Percentiles rank a stretch among this genome's conserved stretches.
Conservation (phyloP, 2,329 filamentous ascomycete species). For the Westerdykella aurantiaca region DNA sequence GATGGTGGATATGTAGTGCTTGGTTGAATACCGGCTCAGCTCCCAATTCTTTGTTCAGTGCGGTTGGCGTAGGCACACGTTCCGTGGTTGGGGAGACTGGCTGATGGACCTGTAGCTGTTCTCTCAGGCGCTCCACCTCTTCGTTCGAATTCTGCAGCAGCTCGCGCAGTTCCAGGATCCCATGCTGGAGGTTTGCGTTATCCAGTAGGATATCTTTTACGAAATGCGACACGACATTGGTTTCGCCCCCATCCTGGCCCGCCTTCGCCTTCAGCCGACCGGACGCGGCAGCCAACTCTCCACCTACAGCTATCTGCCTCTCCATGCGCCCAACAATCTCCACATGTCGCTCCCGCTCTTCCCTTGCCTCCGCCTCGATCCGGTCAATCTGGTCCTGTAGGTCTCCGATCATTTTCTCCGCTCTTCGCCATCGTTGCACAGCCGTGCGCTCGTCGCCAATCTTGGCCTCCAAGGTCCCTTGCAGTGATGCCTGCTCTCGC, state of each 20-base stretch:
- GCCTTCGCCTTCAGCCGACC: slow-evolving; percentile 70
- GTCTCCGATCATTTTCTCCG: slow-evolving; percentile 70
- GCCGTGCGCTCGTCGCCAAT: slow-evolving; percentile 73
- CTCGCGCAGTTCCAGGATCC: slow-evolving; percentile 84
- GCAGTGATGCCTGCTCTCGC: slow-evolving; percentile 68
- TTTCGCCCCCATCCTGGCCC: slow-evolving; percentile 53
- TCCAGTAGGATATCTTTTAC: slow-evolving; percentile 93
- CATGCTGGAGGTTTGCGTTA: slow-evolving; percentile 87
- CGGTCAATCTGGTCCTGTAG: slow-evolving; percentile 83
- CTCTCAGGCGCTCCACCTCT: slow-evolving; percentile 80
- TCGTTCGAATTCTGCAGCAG: slow-evolving; percentile 89
- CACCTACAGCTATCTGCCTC: slow-evolving; percentile 72
- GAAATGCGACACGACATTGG: slow-evolving; percentile 83
- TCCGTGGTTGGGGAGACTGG: slow-evolving; percentile 46
- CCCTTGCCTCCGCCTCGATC: slow-evolving; percentile 75
- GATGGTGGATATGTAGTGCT: slow-evolving; percentile 88
- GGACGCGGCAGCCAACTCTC: slow-evolving; percentile 72
- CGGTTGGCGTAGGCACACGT: slow-evolving; percentile 40
- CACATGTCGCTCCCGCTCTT: slow-evolving; percentile 74
- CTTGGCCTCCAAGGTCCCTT: slow-evolving; percentile 60
- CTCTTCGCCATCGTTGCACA: slow-evolving; percentile 75
- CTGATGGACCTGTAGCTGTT: slow-evolving; percentile 75
- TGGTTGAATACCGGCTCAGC: slow-evolving; percentile 26
- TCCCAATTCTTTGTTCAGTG: slow-evolving; percentile 67
- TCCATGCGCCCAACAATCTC: slow-evolving; percentile 82